Conservation (phyloP, 177 flowering plant genomes). For the Vitis hybrid region DNA sequence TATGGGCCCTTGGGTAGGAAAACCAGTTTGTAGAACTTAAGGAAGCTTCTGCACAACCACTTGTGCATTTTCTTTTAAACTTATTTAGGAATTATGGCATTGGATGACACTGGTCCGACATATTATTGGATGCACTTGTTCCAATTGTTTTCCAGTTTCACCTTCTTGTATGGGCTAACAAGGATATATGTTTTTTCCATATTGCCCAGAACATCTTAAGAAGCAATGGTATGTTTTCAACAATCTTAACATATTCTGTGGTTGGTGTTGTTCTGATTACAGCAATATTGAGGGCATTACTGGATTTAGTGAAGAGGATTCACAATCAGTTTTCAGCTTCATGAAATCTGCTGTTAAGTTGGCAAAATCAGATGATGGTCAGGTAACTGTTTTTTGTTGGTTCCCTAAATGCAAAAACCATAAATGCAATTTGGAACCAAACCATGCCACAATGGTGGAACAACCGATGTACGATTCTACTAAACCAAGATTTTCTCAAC, state of each 20-base stretch:
- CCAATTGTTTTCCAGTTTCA: background rate
- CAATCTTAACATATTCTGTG: background rate
- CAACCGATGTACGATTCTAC: too few species aligned
- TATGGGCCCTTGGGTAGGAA: too few species aligned
- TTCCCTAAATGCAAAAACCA: background rate
- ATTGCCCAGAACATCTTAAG: too few species aligned
- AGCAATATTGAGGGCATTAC: constrained; percentile 87
- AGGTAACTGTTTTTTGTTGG: constrained; percentile 28
- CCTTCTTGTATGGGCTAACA: background rate
- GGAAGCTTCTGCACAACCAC: too few species aligned
- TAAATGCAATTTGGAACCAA: background rate
- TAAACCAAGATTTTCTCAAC: too few species aligned
- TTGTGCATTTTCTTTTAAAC: too few species aligned
- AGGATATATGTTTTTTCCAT: background rate
- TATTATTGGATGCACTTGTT: background rate
- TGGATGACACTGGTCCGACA: background rate
- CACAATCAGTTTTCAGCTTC: constrained; percentile 50
- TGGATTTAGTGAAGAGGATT: constrained; percentile 79
- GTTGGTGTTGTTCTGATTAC: constrained; percentile 20
- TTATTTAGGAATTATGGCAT: background rate
- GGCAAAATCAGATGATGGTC: constrained; percentile 39
- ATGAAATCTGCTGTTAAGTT: constrained; percentile 62
- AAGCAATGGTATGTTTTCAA: background rate
- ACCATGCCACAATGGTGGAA: too few species aligned
- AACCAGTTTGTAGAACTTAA: too few species aligned